A percentile compares a stretch with the other conserved stretches of the same genome.
These are phyloP conservation scores for Ustilago cynodontis DNA, from an alignment of 1,284 basidiomycete species.

Conservation along the genomic window DNA sequence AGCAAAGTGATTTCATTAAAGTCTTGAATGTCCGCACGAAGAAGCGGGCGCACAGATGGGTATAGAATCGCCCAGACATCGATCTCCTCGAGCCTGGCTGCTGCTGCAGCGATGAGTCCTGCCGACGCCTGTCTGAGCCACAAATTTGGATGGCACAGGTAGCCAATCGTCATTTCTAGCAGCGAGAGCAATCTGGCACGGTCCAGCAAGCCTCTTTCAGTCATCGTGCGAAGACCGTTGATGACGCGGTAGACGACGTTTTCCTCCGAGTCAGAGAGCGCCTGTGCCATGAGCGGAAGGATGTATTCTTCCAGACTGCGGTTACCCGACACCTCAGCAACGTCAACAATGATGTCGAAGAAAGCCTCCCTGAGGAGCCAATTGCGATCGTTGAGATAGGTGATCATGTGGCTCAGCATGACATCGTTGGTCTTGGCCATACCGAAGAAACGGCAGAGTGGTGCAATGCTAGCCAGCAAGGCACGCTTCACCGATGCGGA, in stretches of 20 bases:
- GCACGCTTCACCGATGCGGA: conserved; percentile 74
- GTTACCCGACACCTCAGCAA: conserved; percentile 74
- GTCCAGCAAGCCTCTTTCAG: conserved; percentile 86
- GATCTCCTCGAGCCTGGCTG: conserved; percentile 75
- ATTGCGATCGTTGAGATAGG: conserved; percentile 92
- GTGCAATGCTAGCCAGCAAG: conserved; percentile 80
- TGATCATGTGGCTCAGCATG: conserved; percentile 96
- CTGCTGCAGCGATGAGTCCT: conserved; percentile 84
- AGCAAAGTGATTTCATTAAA: conserved; percentile 83
- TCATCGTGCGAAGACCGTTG: conserved; percentile 83
- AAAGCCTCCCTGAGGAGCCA: conserved; percentile 92
- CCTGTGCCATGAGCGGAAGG: conserved; percentile 92
- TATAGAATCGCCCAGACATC: conserved; percentile 98
- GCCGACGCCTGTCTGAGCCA: conserved; percentile 96
- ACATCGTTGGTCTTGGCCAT: conserved; percentile 93
- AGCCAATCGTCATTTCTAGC: conserved; percentile 85
- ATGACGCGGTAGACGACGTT: conserved; percentile 90
- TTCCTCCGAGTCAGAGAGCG: conserved; percentile 87
- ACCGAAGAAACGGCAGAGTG: conserved; percentile 92
- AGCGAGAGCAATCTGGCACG: conserved; percentile 95
- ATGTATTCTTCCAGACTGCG: conserved; percentile 78
- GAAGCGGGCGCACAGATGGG: conserved; percentile 85
- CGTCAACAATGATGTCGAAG: conserved; percentile 93
- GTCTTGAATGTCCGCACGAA: conserved; percentile 84
- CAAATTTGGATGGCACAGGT: conserved; percentile 94